Conservation (phyloP, 805 yeast species). For the Ogataea kodamae region DNA sequence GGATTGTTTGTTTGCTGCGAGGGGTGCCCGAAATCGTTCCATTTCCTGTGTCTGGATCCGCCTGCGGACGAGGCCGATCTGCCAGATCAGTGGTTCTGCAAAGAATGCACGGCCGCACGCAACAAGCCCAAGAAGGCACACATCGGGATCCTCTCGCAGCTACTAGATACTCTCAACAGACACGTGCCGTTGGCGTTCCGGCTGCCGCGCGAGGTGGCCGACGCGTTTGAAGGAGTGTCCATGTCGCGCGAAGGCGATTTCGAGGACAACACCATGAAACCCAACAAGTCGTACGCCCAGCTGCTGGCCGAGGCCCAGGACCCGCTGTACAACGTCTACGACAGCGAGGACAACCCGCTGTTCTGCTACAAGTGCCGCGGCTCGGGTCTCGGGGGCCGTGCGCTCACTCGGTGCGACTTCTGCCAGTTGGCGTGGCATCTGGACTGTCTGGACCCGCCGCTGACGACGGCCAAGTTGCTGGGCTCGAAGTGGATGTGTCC, state of each 20-base stretch:
- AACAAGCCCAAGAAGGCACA: constrained; percentile 15
- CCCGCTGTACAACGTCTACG: constrained; percentile 56
- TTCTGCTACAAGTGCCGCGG: constrained; percentile 74
- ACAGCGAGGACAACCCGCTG: constrained; percentile 63
- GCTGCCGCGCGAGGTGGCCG: constrained; percentile 67
- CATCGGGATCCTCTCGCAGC: constrained; percentile 50
- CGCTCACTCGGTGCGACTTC: constrained; percentile 74
- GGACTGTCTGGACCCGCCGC: constrained; percentile 79
- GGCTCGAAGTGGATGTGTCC: constrained; percentile 92
- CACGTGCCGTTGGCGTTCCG: constrained; percentile 64
- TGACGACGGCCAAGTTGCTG: constrained; percentile 64
- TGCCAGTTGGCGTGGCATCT: constrained; percentile 84
- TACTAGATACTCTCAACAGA: constrained; percentile 55
- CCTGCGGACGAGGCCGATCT: constrained; percentile 70
- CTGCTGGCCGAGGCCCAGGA: constrained; percentile 47
- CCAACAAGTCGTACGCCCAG: constrained; percentile 40
- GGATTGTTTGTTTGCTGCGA: constrained; percentile 94
- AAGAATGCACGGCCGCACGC: constrained; percentile 57
- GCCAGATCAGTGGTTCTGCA: constrained; percentile 91
- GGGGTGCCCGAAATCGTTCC: constrained; percentile 87
- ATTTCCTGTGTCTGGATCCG: constrained; percentile 87
- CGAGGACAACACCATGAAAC: constrained; percentile 56
- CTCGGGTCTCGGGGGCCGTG: constrained; percentile 57
- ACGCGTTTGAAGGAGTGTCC: constrained; percentile 67
- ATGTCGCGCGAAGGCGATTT: constrained; percentile 72